Percentiles rank a stretch among this genome's conserved stretches.
Evolutionary conservation across 2,329 filamentous ascomycete species (phyloP).

Genomic region (Chrysosporium keratinophilum): DNA sequence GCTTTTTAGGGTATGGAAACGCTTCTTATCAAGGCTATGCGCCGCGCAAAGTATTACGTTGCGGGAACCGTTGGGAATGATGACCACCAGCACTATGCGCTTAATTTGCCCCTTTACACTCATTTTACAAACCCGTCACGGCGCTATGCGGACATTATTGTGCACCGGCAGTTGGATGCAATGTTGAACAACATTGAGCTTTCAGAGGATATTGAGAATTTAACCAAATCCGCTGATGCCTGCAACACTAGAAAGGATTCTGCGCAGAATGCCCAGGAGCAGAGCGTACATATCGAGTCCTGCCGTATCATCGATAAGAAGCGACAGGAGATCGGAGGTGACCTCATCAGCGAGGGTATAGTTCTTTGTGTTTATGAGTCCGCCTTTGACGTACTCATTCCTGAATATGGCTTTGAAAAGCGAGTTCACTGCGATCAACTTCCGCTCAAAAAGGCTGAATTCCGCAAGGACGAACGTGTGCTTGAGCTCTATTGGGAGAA

Average conservation of each 20-base stretch:
- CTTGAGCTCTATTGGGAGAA: slow-evolving; percentile 99
- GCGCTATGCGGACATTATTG: slow-evolving; percentile 87
- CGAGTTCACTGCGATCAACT: slow-evolving; percentile 97
- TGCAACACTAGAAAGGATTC: slow-evolving; percentile 99
- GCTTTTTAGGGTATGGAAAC: slow-evolving; percentile 73
- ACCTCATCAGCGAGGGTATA: slow-evolving; percentile 90
- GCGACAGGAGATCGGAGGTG: slow-evolving; percentile 73
- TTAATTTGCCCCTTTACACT: slow-evolving; percentile 90
- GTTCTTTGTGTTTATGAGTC: slow-evolving; percentile 97
- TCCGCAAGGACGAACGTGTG: slow-evolving; percentile 87
- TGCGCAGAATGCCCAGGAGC: slow-evolving; percentile 91
- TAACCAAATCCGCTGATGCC: slow-evolving; percentile 85
- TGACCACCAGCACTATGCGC: slow-evolving; percentile 74
- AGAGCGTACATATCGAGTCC: slow-evolving; percentile 96
- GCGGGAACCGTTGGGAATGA: slow-evolving; percentile 67
- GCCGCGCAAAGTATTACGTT: slow-evolving; percentile 89
- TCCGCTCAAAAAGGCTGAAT: slow-evolving; percentile 96
- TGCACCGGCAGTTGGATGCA: slow-evolving; percentile 87
- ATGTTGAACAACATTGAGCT: slow-evolving; percentile 75
- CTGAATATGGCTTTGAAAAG: slow-evolving; percentile 98
- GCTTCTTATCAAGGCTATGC: slow-evolving; percentile 86
- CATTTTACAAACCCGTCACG: slow-evolving; percentile 95
- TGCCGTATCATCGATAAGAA: slow-evolving; percentile 93
- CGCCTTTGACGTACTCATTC: slow-evolving; percentile 94
- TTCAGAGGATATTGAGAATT: slow-evolving; percentile 72